Evolutionary conservation across 257 asterid genomes (phyloP).

Genomic region (Solanum tacnaense): DNA sequence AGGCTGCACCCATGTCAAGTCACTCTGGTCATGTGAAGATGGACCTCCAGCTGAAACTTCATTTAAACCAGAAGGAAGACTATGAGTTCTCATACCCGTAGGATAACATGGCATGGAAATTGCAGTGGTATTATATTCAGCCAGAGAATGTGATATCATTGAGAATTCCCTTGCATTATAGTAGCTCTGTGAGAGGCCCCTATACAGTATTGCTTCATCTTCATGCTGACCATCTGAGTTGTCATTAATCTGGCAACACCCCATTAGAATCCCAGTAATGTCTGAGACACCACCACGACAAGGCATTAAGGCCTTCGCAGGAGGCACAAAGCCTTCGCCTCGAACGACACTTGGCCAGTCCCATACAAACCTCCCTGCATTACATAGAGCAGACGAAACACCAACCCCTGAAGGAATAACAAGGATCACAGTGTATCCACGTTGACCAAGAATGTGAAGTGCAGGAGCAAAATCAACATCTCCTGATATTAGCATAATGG

Average conservation of each 20-base stretch:
- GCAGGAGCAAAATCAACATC: slow-evolving; percentile 97
- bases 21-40: slow-evolving; percentile 20
- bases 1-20: slow-evolving; percentile 70
- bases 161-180: slow-evolving; percentile 31
- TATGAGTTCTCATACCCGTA: slow-evolving; percentile 21
- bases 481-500: slow-evolving; percentile 87
- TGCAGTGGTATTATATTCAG: slow-evolving; percentile 32
- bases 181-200: slow-evolving; percentile 36
- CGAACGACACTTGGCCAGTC: slow-evolving; percentile 89
- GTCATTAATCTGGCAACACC: slow-evolving; percentile 28
- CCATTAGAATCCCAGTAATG: slow-evolving; percentile 21
- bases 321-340: slow-evolving; percentile 72
- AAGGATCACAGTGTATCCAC: slow-evolving; percentile 81
- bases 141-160: slow-evolving; percentile 38
- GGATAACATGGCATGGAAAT: slow-evolving; percentile 24
- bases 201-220: slow-evolving; percentile 71
- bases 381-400: slow-evolving; percentile 78
- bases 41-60: slow-evolving; percentile 28
- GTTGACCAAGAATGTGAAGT: slow-evolving; percentile 87
- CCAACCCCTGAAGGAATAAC: slow-evolving; percentile 60
- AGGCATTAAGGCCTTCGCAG: slow-evolving; percentile 30
- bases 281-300: slow-evolving; percentile 28
- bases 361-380: slow-evolving; percentile 87
- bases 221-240: slow-evolving; percentile 40
- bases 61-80: slow-evolving; percentile 29